Evolutionary conservation across 352 stramenopile species (phyloP), one percentile per base, ranked within the genome.

Genomic region (Pythium scleroteichum): DNA sequence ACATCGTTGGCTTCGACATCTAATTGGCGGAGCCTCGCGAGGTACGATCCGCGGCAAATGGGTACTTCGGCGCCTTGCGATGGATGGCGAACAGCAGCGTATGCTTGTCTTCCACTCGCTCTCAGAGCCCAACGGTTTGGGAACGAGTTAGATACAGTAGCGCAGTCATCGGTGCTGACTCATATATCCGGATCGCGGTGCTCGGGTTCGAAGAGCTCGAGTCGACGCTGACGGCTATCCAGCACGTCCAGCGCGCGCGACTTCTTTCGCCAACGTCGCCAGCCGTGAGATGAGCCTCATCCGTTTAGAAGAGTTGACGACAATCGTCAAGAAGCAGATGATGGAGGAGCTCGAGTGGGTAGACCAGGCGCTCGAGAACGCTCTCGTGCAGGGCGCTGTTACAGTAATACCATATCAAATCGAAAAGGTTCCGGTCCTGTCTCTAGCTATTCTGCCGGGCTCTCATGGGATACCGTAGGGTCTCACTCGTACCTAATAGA

Each of bases 131-230:
- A 19, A 10, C 50, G 59, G 9, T 67, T 67, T 22, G 20, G 39
- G 12, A 49, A 57, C 17, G 42, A 55, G 27, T 24, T 67, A 7
- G 59, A 67, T 32, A n/a, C n/a, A n/a, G n/a, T n/a, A 12, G 9
- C 14, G n/a, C 40, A 2, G 39, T 22, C 16, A 20, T 61, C 4
- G 19, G 39, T 14, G 59, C 55, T 16, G 51, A 67, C 26, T 56
- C 52, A 19, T 67, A 51, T 45, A 23, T 46, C 13, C 59, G 59
- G 8, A 16, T 67, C 19, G 45, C 60, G 14, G 59, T 51, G n/a
- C 51, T 39, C 0, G 35, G 42, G 16, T 6, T 22, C 4, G 24
- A 53, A 5, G 59, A 52, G 7, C 8, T 67, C 32, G 29, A 17
- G 3, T 23, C 45, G 44, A 35, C 59, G 22, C 52, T 67, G 10